Conservation (phyloP, 805 yeast genomes). For the Candida rishiriensis region DNA sequence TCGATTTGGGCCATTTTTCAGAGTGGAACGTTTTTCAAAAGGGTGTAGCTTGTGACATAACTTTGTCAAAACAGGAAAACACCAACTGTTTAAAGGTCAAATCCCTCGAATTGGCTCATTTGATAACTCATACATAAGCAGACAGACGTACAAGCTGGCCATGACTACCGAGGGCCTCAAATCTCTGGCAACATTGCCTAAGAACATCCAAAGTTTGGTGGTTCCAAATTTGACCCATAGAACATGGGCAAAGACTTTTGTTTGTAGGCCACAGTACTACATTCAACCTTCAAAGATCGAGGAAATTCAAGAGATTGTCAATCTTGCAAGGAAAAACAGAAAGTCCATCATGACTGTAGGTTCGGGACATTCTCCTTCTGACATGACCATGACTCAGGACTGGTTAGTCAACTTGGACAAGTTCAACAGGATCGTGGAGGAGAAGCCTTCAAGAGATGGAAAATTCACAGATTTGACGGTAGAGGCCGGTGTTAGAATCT, state of each 20-base stretch:
- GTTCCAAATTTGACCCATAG: slow-evolving; percentile 44
- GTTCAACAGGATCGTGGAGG: slow-evolving; percentile 46
- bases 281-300: slow-evolving; percentile 72
- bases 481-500: slow-evolving; percentile 87
- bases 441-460: slow-evolving; percentile 48
- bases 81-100: no score
- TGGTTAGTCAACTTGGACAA: slow-evolving; percentile 88
- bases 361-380: slow-evolving; percentile 93
- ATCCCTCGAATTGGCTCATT: no score
- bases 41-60: no score
- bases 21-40: no score
- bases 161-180: no score
- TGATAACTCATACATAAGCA: no score
- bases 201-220: slow-evolving; percentile 22
- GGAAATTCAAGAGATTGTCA: slow-evolving; percentile 65
- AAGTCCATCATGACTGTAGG: slow-evolving; percentile 83
- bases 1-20: no score
- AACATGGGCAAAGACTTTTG: slow-evolving; percentile 92
- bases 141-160: no score
- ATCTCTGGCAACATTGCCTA: slow-evolving; percentile 18
- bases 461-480: slow-evolving; percentile 84
- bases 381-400: slow-evolving; percentile 78
- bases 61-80: no score
- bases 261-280: slow-evolving; percentile 68
- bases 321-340: slow-evolving; percentile 51